Base-by-base conservation (phyloP, 352 stramenopile species). In the Globisporangium ultimum region DNA sequence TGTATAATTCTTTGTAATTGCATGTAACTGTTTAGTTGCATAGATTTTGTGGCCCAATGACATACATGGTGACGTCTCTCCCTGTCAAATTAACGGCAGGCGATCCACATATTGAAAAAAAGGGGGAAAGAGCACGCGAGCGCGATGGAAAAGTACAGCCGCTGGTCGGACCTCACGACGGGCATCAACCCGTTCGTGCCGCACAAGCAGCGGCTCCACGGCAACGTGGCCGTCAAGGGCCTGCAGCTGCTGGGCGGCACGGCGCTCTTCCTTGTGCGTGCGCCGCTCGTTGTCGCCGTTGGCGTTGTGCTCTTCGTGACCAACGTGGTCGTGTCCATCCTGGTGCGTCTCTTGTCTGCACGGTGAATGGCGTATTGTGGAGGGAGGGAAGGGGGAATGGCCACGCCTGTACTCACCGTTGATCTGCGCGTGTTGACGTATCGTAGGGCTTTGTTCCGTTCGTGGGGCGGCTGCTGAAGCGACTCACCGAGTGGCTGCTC, bases 111-210 rank as follows among this genome's bases (percentile, higher is more conserved):
- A 32, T 32, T 20, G 12, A 3, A n/a, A 55, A 15, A 40, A 47
- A 34, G 20, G 13, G n/a, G 36, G 46, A 32, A 57, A 13, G 5
- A 15, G 15, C 2, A 21, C n/a, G 21, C 53, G 24, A 52, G 49
- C 21, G 48, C 8, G 18, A 94, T 94, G 85, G 85, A 95, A 67
- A 95, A 95, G 68, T 95, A 88, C 72, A 91, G 71, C 54, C 79
- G 85, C 40, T 95, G 85, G 85, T 78, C 82, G 63, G 85, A 95
- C 50, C 72, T 93, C 67, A 87, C 78, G 58, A 95, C 85, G 59
- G 85, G 85, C 28, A 88, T 91, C 61, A 95, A 95, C 67, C 85
- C 85, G 61, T 95, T 95, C 70, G 85, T 95, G 59, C 83, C 83
- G 53, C 77, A 88, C 66, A 75, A 82, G 61, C 74, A 80, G 66